Evolutionary conservation across 2,329 filamentous ascomycete genomes (phyloP), one percentile per base, ranked within the genome.

Genomic region (Nemania sp.): DNA sequence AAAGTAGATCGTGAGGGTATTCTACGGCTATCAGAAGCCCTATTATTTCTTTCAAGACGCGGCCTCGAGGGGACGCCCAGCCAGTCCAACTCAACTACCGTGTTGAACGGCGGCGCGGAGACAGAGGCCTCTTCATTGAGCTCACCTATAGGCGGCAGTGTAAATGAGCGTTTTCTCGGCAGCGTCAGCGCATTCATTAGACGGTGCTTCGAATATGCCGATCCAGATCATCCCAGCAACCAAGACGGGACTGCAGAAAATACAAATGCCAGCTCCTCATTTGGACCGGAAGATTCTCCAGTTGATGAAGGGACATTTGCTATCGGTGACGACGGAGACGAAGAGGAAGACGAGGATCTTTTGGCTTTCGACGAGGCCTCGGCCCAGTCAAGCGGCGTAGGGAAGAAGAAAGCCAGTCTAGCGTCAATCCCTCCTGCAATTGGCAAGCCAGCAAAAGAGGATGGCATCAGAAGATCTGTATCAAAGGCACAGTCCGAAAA

Each of bases 151-250:
- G 80, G 79, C n/a, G 75, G 79, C 65, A 77, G 89, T 51, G 83
- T 86, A 34, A 94, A 95, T 61, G 94, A 97, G 71, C 84, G 86
- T 48, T 97, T 99, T 68, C 75, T 99, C 22, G 90, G 88, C 57
- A 96, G 92, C 58, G 91, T 99, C 47, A 96, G 91, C 63, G 91
- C 91, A 2, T 99, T 99, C 68, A 99, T 97, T 56, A 83, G 92
- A 60, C 83, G 94, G 54, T 99, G 94, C 72, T 99, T 99, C 62
- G 94, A 99, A 72, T 99, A 99, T 67, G 94, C 94, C 5, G 94
- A 99, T 67, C 93, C 94, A 1, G 93, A 95, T 66, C 87, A 89
- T 59, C 86, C 88, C 1, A 79, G 81, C 68, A 81, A 85, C 59
- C 79, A 84, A 54, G 72, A 72, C 36, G 59, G 65, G 42, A 49